phyloP scores from a whole-genome alignment of 768 basidiomycete species.

The Amyloporia xantha region DNA sequence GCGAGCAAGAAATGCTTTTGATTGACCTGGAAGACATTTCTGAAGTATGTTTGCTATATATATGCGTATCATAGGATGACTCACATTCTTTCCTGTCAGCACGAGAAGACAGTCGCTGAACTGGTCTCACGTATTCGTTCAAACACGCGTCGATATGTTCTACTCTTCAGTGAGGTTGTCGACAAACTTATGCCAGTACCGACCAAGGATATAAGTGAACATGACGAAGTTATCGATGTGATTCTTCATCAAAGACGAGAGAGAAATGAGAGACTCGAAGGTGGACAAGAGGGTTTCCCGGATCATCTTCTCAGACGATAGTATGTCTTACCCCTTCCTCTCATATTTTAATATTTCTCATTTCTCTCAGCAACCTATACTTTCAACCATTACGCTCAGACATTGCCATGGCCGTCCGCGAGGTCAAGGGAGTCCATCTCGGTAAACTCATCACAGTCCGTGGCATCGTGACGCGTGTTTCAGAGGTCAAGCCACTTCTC shows the following conservation, averaged over 20 bases:
- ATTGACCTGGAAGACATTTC: conserved; percentile 87
- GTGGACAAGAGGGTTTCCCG: conserved; percentile 74
- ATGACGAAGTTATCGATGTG: conserved; percentile 94
- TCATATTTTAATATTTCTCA: conserved; percentile 8
- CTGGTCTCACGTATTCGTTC: conserved; percentile 72
- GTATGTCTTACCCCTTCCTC: conserved; percentile 44
- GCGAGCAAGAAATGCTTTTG: conserved; percentile 83
- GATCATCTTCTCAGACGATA: conserved; percentile 90
- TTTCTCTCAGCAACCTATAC: conserved; percentile 72
- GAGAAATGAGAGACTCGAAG: conserved; percentile 77
- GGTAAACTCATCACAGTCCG: conserved; percentile 93
- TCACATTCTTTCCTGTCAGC: too few relatives aligned
- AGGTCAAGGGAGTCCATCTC: conserved; percentile 81
- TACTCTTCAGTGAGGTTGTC: conserved; percentile 83
- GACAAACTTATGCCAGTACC: conserved; percentile 87
- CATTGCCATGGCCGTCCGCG: conserved; percentile 79
- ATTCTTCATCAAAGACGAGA: conserved; percentile 92
- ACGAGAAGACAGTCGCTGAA: conserved; percentile 63
- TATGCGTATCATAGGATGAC: conserved; percentile 1
- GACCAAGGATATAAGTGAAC: conserved; percentile 82
- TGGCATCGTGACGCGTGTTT: conserved; percentile 97
- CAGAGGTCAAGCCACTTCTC: conserved; percentile 96
- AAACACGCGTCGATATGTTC: conserved; percentile 88
- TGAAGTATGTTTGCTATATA: conserved; percentile 55
- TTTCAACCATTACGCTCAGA: conserved; percentile 82